Percentiles rank a stretch among this genome's conserved stretches.
Conservation (phyloP, 225 moss, liverwort and hornwort species). For the Straminergon stramineum region DNA sequence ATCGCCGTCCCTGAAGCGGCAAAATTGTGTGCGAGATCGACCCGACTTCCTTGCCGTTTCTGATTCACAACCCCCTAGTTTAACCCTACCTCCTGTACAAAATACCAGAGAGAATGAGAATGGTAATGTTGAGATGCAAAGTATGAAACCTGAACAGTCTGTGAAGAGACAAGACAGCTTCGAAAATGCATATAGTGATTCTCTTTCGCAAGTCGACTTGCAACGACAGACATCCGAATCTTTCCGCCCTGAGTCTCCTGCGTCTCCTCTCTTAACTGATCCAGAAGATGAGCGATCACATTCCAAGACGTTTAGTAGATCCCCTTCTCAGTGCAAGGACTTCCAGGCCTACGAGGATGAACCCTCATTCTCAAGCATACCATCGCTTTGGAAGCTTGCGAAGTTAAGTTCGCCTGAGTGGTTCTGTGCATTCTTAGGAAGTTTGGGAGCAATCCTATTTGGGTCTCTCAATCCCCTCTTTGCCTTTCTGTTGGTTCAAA, state of each 20-base stretch:
- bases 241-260: slow-evolving; percentile 51
- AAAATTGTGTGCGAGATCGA: slow-evolving; percentile 50
- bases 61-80: slow-evolving; percentile 22
- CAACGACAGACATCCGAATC: slow-evolving; percentile 37
- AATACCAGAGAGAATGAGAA: slow-evolving; percentile 26
- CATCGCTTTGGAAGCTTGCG: slow-evolving; percentile 46
- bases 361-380: slow-evolving; percentile 4
- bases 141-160: slow-evolving; percentile 28
- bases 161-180: slow-evolving; percentile 48
- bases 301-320: slow-evolving; percentile 55
- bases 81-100: slow-evolving; percentile 8
- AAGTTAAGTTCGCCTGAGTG: slow-evolving; percentile 56
- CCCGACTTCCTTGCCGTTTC: slow-evolving; percentile 22
- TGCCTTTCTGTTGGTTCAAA: slow-evolving; percentile 55
- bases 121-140: slow-evolving; percentile 37
- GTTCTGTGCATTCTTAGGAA: slow-evolving; percentile 49
- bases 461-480: slow-evolving; percentile 64
- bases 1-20: slow-evolving; percentile 54
- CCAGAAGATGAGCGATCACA: slow-evolving; percentile 57
- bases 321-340: slow-evolving; percentile 36
- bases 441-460: slow-evolving; percentile 44
- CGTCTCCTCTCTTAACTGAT: slow-evolving; percentile 56
- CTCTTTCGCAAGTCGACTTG: slow-evolving; percentile 37
- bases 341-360: slow-evolving; percentile 17
- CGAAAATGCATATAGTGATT: slow-evolving; percentile 28